Conservation (phyloP, 257 asterid genomes). For the Rhazya stricta region DNA sequence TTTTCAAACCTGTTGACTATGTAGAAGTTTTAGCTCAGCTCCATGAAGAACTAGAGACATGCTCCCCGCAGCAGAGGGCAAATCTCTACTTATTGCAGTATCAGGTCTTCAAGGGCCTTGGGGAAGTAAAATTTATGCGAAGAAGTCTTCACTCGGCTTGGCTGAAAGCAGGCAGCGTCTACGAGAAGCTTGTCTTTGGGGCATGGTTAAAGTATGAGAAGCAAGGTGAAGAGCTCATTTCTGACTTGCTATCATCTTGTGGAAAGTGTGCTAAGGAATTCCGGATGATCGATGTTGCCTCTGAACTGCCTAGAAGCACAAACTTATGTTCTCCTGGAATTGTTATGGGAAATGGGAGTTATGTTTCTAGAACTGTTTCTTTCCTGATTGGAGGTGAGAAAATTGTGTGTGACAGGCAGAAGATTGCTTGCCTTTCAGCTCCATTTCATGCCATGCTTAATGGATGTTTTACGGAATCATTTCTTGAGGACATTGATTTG, state of each 20-base stretch:
- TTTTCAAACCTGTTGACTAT: constrained; percentile 84
- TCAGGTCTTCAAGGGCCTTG: constrained; percentile 92
- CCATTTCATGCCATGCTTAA: constrained; percentile 93
- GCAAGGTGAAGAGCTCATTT: constrained; percentile 72
- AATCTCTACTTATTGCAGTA: constrained; percentile 76
- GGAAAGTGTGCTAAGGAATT: constrained; percentile 80
- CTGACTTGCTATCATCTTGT: constrained; percentile 71
- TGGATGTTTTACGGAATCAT: constrained; percentile 83
- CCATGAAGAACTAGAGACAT: constrained; percentile 91
- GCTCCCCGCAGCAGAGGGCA: constrained; percentile 60
- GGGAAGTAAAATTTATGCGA: constrained; percentile 82
- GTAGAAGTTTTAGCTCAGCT: constrained; percentile 87
- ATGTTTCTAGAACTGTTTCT: constrained; percentile 40
- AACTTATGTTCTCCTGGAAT: constrained; percentile 20
- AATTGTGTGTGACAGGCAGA: constrained; percentile 64
- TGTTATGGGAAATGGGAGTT: constrained; percentile 8
- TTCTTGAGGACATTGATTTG: constrained; percentile 66
- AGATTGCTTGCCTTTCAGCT: constrained; percentile 72
- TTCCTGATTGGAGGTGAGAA: constrained; percentile 68
- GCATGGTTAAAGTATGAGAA: constrained; percentile 95
- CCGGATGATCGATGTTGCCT: constrained; percentile 60
- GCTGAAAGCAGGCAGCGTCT: constrained; percentile 61
- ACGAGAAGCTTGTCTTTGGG: constrained; percentile 80
- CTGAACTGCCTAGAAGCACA: constrained; percentile 49
- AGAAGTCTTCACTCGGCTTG: constrained; percentile 91